Evolutionary conservation across 1,139 yeast species (phyloP), one percentile per base, ranked within the genome.

Genomic region (Debaryomyces psychrophilus): DNA sequence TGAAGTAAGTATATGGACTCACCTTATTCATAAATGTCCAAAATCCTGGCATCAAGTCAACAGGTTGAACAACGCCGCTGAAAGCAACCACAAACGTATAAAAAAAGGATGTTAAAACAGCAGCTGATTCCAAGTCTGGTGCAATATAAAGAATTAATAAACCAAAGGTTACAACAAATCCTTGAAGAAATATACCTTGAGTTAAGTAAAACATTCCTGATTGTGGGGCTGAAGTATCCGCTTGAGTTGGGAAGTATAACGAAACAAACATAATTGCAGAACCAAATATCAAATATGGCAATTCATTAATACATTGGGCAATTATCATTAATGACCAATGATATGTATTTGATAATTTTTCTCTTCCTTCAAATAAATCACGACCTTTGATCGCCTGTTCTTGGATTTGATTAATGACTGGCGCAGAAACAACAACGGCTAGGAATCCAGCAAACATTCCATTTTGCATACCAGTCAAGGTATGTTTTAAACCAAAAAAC

Each of bases 1-100:
- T 76, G 54, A 82, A 71, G 57, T 85, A 87, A 1, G 90, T 83
- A 64, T 81, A 79, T 20, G 93, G 93, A 5, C 87, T 81, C 2
- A 78, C 77, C 58, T 83, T 79, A 68, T 83, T 81, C 88, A 87
- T 84, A 46, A 66, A 67, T 1, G 61, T 64, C 85, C 85, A 86
- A 68, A 87, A 85, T 1, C 83, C 82, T n/a, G 87, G 87, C 78
- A 83, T 76, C 47, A 78, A 67, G 3, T 57, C 47, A 17, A 65
- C 68, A 12, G 86, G 85, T 59, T 82, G 87, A 44, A 81, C 77
- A 49, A 83, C 84, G 61, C 89, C 89, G 58, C 84, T 77, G 68
- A 82, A 82, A 8, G 77, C 69, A 46, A 83, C 70, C 65, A 81
- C 66, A 50, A 83, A 78, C 5, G 84, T 69, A 52, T 80, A 69